These are phyloP conservation scores for Cercospora sp. DNA, from an alignment of 2,329 filamentous ascomycete species.

Conservation along the genomic window DNA sequence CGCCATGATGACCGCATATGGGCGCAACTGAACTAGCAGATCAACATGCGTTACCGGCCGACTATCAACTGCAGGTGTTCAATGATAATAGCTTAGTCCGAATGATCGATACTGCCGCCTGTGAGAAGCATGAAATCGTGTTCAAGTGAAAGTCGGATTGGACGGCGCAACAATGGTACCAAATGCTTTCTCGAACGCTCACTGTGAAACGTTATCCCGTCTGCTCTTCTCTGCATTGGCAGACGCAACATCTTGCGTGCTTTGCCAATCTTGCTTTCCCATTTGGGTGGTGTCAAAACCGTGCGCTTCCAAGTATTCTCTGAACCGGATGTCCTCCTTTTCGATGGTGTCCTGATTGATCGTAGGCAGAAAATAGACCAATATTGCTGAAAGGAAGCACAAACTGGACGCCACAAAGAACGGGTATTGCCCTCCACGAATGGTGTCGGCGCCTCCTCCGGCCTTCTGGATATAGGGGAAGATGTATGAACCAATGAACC, in stretches of 20 bases:
- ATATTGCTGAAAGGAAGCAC: conserved; percentile 70
- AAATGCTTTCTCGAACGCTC: background rate
- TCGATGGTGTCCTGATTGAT: conserved; percentile 83
- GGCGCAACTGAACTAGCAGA: background rate
- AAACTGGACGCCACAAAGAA: conserved; percentile 82
- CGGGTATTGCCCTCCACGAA: conserved; percentile 71
- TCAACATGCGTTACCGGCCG: too few relatives aligned
- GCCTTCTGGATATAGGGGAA: conserved; percentile 65
- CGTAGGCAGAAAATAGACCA: conserved; percentile 70
- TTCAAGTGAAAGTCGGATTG: background rate
- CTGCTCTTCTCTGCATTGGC: background rate
- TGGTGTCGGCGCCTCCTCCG: conserved; percentile 51
- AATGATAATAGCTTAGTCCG: background rate
- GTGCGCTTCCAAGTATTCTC: conserved; percentile 67
- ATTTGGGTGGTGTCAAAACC: conserved; percentile 66
- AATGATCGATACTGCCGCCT: background rate
- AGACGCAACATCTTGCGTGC: conserved; percentile 5
- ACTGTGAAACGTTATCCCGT: background rate
- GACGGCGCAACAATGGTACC: too few relatives aligned
- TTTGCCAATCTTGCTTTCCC: conserved; percentile 26
- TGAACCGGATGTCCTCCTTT: conserved; percentile 73
- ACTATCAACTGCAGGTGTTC: too few relatives aligned
- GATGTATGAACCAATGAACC: conserved; percentile 79
- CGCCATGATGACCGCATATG: background rate
- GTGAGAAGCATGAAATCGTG: background rate